Conservation (phyloP, 139 green algal species). For the Ulvella scutata region DNA sequence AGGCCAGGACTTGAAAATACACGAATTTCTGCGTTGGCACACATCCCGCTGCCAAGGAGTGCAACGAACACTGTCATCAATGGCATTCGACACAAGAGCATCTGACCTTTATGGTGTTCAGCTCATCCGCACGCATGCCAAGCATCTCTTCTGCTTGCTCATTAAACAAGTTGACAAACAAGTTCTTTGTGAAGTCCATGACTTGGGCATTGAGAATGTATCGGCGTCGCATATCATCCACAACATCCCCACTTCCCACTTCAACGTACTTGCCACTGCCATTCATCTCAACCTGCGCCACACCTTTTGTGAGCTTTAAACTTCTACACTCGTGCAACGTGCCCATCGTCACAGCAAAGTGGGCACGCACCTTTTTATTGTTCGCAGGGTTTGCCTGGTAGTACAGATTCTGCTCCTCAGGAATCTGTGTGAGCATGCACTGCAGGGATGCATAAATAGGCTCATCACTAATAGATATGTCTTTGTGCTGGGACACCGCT, state of each 20-base stretch:
- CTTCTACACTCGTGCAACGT: no score
- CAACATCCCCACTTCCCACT: background rate
- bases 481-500: background rate
- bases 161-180: background rate
- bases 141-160: background rate
- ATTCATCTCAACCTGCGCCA: background rate
- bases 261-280: background rate
- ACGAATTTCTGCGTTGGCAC: no score
- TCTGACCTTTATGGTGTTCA: background rate
- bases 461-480: background rate
- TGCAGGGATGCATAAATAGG: background rate
- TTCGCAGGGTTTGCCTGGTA: background rate
- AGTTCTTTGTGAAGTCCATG: background rate
- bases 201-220: background rate
- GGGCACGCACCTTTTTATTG: background rate
- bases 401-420: background rate
- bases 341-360: background rate
- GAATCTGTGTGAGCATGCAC: background rate
- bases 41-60: no score
- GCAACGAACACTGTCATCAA: background rate
- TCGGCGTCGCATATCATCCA: background rate
- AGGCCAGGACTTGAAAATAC: no score
- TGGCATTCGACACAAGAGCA: background rate
- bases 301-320: background rate
- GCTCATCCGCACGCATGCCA: background rate